These are phyloP conservation scores for Clathrus columnatus DNA, from an alignment of 768 basidiomycete genomes.

Conservation along the genomic window DNA sequence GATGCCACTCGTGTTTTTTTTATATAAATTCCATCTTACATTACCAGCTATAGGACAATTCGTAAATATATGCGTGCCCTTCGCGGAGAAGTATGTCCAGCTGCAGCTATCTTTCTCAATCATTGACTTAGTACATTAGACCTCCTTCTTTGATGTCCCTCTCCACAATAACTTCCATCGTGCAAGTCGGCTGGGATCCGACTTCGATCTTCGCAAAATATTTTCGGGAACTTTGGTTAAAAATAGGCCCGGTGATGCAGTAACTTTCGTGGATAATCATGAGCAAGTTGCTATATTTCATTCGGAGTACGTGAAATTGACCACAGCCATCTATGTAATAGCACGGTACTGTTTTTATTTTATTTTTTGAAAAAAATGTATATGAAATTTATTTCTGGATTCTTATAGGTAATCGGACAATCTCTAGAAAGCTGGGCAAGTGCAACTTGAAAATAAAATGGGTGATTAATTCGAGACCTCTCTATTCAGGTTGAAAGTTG, in stretches of 20 bases:
- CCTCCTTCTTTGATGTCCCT: slow-evolving; percentile 87
- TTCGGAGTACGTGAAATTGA: neutral
- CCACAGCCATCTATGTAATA: neutral
- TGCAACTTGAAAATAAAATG: slow-evolving; percentile 3
- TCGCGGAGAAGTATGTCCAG: slow-evolving; percentile 48
- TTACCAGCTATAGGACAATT: slow-evolving; percentile 37
- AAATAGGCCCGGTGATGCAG: slow-evolving; percentile 65
- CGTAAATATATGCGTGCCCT: slow-evolving; percentile 52
- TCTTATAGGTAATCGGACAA: slow-evolving; percentile 54
- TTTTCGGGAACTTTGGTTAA: slow-evolving; percentile 62
- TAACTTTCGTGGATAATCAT: slow-evolving; percentile 87
- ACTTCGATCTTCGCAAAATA: slow-evolving; percentile 71
- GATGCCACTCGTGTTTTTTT: neutral
- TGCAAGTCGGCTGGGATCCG: slow-evolving; percentile 58
- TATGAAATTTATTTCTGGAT: neutral
- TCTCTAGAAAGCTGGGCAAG: slow-evolving; percentile 77
- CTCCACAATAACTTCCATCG: slow-evolving; percentile 76
- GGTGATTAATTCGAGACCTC: neutral
- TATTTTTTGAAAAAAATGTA: too few relatives aligned
- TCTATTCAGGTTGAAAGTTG: slow-evolving; percentile 46
- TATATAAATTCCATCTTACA: neutral
- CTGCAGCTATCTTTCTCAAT: neutral
- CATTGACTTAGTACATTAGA: slow-evolving; percentile 31
- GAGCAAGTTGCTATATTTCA: slow-evolving; percentile 45
- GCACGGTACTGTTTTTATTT: slow-evolving; percentile 5